phyloP scores from a whole-genome alignment of 371 early-diverging fungal genomes.

The Zopfochytrium polystomum region DNA sequence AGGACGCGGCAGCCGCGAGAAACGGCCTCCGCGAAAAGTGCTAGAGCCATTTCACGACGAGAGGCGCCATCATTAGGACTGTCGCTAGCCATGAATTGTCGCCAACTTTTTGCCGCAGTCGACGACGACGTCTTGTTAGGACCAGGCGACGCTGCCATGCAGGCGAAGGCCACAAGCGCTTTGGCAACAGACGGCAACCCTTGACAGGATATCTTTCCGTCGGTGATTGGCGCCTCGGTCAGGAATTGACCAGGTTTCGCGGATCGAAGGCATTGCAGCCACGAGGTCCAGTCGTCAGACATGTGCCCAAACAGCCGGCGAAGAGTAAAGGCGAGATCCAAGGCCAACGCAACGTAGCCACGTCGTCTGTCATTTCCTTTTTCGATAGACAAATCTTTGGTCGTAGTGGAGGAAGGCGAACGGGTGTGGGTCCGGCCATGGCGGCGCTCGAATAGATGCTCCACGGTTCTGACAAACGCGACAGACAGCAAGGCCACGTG shows the following conservation, averaged over 20 bases:
- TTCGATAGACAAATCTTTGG: neutral
- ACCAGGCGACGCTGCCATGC: conserved; percentile 6
- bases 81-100: neutral
- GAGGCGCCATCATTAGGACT: neutral
- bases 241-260: conserved; percentile 4
- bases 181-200: conserved; percentile 13
- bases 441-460: conserved; percentile 11
- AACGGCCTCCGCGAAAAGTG: conserved; percentile 7
- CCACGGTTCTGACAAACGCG: conserved; percentile 10
- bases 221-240: conserved; percentile 2
- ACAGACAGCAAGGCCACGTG: conserved; percentile 7
- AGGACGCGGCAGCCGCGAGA: conserved; percentile 14
- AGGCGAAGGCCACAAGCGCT: conserved; percentile 4
- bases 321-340: conserved; percentile 7
- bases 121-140: conserved; percentile 1
- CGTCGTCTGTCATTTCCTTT: neutral
- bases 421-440: neutral
- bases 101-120: neutral
- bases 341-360: neutral
- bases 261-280: neutral
- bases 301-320: conserved; percentile 1
- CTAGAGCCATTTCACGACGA: conserved; percentile 1
- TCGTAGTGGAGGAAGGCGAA: too few species aligned
- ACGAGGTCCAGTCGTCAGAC: neutral
- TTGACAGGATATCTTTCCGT: neutral